These are phyloP conservation scores for Pelargonium hybrid DNA, from an alignment of 441 rosid genomes.

Conservation along the genomic window DNA sequence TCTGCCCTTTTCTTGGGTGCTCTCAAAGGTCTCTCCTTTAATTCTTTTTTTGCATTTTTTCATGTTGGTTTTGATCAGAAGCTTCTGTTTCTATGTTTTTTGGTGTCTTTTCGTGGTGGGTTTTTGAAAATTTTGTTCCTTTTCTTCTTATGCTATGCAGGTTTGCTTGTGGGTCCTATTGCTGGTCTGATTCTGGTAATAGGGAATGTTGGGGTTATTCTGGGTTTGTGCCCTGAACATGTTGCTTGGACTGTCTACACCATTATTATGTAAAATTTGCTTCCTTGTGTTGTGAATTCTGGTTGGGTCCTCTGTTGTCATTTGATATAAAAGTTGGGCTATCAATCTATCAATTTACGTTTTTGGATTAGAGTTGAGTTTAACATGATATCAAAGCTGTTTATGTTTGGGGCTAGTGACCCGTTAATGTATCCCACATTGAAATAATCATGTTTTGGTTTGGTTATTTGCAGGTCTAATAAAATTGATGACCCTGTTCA, in stretches of 20 bases:
- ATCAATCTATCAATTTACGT: no score
- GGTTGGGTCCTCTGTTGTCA: background rate
- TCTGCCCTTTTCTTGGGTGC: constrained; percentile 62
- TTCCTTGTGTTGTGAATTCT: background rate
- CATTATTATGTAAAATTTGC: constrained; percentile 35
- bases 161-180: constrained; percentile 58
- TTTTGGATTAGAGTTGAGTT: no score
- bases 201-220: constrained; percentile 70
- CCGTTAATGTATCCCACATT: no score
- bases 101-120: constrained; percentile 4
- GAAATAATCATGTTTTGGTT: no score
- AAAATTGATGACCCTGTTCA: constrained; percentile 52
- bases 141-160: constrained; percentile 21
- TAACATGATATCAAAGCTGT: no score
- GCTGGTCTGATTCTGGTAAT: constrained; percentile 49
- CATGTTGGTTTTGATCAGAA: background rate
- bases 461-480: constrained; percentile 35
- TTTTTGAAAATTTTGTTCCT: constrained; percentile 13
- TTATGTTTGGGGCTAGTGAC: no score
- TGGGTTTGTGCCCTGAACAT: constrained; percentile 59
- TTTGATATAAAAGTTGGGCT: background rate
- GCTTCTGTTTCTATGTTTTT: background rate
- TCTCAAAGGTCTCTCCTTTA: constrained; percentile 44
- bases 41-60: background rate
- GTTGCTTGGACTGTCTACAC: constrained; percentile 59